Conservation (phyloP, 1,139 yeast species). For the Candida sanyaensis region DNA sequence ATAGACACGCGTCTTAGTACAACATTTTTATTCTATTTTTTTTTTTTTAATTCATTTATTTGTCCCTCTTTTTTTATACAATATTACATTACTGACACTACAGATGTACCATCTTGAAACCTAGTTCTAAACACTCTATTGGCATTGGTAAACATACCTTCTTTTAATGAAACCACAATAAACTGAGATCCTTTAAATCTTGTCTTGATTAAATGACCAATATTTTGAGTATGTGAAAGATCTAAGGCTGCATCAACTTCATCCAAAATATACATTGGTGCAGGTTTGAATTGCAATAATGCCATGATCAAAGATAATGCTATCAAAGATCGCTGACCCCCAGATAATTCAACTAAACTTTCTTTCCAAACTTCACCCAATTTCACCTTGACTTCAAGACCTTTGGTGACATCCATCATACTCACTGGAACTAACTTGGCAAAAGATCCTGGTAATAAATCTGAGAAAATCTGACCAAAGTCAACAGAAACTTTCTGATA, state of each 20-base stretch:
- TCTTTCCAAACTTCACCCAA: slow-evolving; percentile 96
- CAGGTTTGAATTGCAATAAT: slow-evolving; percentile 89
- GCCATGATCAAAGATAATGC: slow-evolving; percentile 92
- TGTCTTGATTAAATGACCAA: slow-evolving; percentile 94
- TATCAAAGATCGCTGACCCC: slow-evolving; percentile 94
- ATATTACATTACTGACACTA: slow-evolving; percentile 63
- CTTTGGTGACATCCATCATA: slow-evolving; percentile 80
- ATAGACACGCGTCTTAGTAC: not conserved
- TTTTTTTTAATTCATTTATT: not conserved
- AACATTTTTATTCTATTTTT: not conserved
- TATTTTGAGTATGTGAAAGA: slow-evolving; percentile 94
- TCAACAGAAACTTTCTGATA: slow-evolving; percentile 85
- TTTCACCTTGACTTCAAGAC: slow-evolving; percentile 88
- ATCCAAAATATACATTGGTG: slow-evolving; percentile 96
- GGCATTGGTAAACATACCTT: slow-evolving; percentile 98
- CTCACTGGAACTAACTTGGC: slow-evolving; percentile 87
- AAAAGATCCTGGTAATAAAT: slow-evolving; percentile 84
- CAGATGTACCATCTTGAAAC: slow-evolving; percentile 96
- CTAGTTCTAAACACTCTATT: slow-evolving; percentile 91
- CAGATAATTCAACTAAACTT: slow-evolving; percentile 90
- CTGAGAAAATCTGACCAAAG: slow-evolving; percentile 91
- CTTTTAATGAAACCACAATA: slow-evolving; percentile 93
- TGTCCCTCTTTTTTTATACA: not conserved
- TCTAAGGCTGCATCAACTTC: slow-evolving; percentile 99
- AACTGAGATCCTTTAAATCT: slow-evolving; percentile 95